These are phyloP conservation scores for Trichosporon asahii DNA, from an alignment of 1,284 basidiomycete species.

Conservation along the genomic window DNA sequence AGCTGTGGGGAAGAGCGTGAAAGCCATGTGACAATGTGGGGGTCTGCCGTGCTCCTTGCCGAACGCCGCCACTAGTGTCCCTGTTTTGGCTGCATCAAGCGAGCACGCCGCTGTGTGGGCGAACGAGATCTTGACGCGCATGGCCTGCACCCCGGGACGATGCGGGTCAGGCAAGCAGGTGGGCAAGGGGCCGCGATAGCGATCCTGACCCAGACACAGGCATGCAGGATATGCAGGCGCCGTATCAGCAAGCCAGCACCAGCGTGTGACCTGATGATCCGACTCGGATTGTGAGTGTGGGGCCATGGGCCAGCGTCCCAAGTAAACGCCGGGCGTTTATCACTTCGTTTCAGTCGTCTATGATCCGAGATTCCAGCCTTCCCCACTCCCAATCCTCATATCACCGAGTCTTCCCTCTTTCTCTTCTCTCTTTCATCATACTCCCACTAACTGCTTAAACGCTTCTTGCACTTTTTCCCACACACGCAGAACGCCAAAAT, in stretches of 20 bases:
- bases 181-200: neutral
- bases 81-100: neutral
- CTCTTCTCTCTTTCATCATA: neutral
- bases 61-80: neutral
- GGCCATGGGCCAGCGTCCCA: neutral
- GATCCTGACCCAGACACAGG: neutral
- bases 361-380: neutral
- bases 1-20: neutral
- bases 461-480: neutral
- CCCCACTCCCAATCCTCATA: neutral
- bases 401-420: neutral
- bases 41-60: neutral
- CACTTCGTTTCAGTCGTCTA: neutral
- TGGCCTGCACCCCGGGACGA: neutral
- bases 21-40: neutral
- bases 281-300: neutral
- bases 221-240: too few relatives aligned
- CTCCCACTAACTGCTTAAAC: neutral
- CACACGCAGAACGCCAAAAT: neutral
- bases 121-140: neutral
- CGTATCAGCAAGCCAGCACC: neutral
- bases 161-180: neutral
- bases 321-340: slow-evolving; percentile 3
- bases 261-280: neutral
- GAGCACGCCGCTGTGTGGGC: neutral